phyloP scores from a whole-genome alignment of 2,329 filamentous ascomycete species.

The Teratosphaeriaceae sp. region DNA sequence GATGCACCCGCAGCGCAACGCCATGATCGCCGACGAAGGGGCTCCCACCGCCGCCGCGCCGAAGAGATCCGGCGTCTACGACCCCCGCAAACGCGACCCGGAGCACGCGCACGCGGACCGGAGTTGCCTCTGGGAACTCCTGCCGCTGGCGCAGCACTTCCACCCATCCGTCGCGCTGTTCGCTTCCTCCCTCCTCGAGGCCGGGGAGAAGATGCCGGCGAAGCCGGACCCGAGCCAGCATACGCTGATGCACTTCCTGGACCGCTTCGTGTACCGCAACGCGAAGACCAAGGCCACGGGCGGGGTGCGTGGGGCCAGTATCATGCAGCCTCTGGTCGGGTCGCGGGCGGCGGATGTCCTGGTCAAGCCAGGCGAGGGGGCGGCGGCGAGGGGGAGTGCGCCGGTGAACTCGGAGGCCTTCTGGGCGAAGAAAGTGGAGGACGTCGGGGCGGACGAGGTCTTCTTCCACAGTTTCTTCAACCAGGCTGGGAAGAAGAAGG shows the following conservation, averaged over 20 bases:
- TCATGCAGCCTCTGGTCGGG: conserved; percentile 88
- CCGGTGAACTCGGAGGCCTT: conserved; percentile 82
- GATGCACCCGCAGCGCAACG: conserved; percentile 26
- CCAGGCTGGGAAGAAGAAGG: conserved; percentile 49
- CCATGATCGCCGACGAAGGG: conserved; percentile 12
- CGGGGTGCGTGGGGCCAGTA: conserved; percentile 71
- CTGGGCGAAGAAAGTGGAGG: conserved; percentile 82
- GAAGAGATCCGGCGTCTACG: conserved; percentile 52
- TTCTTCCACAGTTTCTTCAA: conserved; percentile 99
- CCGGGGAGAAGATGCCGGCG: conserved; percentile 63
- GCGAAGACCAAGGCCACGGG: conserved; percentile 60
- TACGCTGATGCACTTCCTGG: conserved; percentile 89
- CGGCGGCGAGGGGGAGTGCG: conserved; percentile 16
- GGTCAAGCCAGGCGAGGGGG: conserved; percentile 53
- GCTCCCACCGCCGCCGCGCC: conserved; percentile 8
- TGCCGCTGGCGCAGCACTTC: conserved; percentile 75
- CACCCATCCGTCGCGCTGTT: conserved; percentile 90
- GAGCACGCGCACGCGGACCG: conserved; percentile 89
- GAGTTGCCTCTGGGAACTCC: conserved; percentile 87
- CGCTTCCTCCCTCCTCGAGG: conserved; percentile 63
- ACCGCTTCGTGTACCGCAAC: conserved; percentile 97
- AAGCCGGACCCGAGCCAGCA: conserved; percentile 90
- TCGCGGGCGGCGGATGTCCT: conserved; percentile 55
- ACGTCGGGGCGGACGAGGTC: conserved; percentile 84
- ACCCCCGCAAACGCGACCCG: conserved; percentile 85